A percentile compares a stretch with the other conserved stretches of the same genome.
These are phyloP conservation scores for Microbotryum silenes-acaulis DNA, from an alignment of 1,284 basidiomycete species.

Conservation along the genomic window DNA sequence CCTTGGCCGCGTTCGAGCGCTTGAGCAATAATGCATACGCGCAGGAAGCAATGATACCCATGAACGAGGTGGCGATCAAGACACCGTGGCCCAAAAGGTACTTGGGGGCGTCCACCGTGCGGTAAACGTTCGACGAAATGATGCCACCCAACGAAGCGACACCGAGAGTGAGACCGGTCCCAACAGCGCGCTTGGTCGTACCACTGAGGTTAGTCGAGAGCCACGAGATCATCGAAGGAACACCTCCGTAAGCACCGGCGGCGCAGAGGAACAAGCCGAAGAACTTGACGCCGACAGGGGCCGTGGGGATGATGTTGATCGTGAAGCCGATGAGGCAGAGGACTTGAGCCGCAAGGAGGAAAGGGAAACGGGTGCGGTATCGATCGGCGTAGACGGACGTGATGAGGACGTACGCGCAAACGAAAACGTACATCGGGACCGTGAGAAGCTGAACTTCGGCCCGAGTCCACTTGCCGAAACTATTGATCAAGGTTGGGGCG, in stretches of 20 bases:
- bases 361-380: not conserved
- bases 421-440: conserved; percentile 2
- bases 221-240: conserved; percentile 3
- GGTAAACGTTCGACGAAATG: not conserved
- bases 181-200: not conserved
- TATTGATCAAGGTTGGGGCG: not conserved
- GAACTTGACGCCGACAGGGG: not conserved
- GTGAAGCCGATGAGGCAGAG: conserved; percentile 2
- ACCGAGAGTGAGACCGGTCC: not conserved
- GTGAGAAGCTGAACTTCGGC: not conserved
- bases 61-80: not conserved
- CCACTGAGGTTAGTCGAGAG: not conserved
- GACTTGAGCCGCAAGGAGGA: conserved; percentile 1
- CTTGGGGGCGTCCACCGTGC: not conserved
- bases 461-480: conserved; percentile 1
- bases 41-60: not conserved
- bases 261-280: not conserved
- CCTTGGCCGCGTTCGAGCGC: not conserved
- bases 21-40: conserved; percentile 1
- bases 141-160: conserved; percentile 2
- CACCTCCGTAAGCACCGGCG: conserved; percentile 3
- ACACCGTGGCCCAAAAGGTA: not conserved
- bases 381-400: not conserved
- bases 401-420: not conserved
- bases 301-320: not conserved